These are phyloP conservation scores for Limonium bicolor DNA, from an alignment of 148 eudicot genomes.

Conservation along the genomic window DNA sequence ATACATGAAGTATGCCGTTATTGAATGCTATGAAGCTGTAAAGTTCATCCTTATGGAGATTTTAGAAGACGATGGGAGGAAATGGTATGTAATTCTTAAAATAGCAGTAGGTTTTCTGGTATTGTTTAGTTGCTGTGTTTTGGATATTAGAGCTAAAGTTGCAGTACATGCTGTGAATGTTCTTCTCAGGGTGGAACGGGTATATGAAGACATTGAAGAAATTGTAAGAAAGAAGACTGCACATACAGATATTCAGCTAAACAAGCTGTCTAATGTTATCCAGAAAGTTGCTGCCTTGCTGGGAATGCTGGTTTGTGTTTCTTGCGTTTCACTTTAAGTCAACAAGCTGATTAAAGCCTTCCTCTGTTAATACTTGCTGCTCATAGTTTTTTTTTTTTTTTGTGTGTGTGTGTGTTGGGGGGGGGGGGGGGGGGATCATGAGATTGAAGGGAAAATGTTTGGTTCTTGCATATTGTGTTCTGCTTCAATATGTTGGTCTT, in stretches of 20 bases:
- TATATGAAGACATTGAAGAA: slow-evolving; percentile 55
- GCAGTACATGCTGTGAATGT: neutral
- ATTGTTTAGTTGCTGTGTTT: too few species aligned
- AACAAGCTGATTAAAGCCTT: too few species aligned
- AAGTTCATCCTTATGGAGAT: slow-evolving; percentile 54
- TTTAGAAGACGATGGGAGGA: slow-evolving; percentile 73
- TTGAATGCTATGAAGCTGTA: slow-evolving; percentile 56
- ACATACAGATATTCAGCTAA: slow-evolving; percentile 36
- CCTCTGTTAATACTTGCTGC: too few species aligned
- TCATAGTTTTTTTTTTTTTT: too few species aligned
- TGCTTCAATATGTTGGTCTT: too few species aligned
- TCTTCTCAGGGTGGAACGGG: slow-evolving; percentile 69
- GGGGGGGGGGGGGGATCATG: too few species aligned
- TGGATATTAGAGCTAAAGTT: neutral
- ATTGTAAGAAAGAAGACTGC: slow-evolving; percentile 33
- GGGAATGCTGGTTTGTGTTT: slow-evolving; percentile 75
- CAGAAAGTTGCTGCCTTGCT: slow-evolving; percentile 77
- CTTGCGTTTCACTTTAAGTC: neutral
- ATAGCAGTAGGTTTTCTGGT: too few species aligned
- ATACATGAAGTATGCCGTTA: slow-evolving; percentile 92
- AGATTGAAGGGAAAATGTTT: too few species aligned
- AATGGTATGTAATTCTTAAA: slow-evolving; percentile 83
- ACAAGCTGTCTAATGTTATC: slow-evolving; percentile 66
- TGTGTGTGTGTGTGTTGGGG: too few species aligned
- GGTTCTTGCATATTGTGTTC: too few species aligned